Evolutionary conservation across 345 rosid species (phyloP), one percentile per base, ranked within the genome.

Genomic region (Salix purpurea): DNA sequence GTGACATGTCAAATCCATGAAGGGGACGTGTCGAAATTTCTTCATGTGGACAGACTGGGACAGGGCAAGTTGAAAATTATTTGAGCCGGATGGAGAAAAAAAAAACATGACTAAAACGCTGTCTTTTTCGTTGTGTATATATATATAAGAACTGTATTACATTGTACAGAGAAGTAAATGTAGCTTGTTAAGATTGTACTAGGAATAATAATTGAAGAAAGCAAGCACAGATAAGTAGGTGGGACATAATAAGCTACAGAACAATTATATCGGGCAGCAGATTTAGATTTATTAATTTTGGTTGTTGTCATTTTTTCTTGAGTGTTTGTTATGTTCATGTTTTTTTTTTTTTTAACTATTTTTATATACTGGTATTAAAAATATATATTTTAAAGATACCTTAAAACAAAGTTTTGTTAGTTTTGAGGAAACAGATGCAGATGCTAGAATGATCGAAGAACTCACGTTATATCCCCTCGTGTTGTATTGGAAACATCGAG

Each of bases 21-120:
- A 13, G 50, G 50, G 0, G 16, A 44, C 5, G 50, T 12, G 16
- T 11, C 50, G 3, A 44, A 1, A 44, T 11, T 13, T 44, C 15
- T 44, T 44, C 0, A 44, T 1, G 13, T 2, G 50, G 50, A 44
- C 50, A 44, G 50, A 13, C 16, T 54, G 4, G 26, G 39, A 36
- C n/a, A 11, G 56, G 74, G 75, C 70, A 77, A 62, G 54, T 37
- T 58, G 81, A 78, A 75, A 80, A 77, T 3, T 82, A 82, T 82
- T 75, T 18, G 52, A 69, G 80, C 78, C 76, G 9, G 0, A 61
- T 39, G 68, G 48, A 16, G 39, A n/a, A 0, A 67, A 44, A 34
- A 4, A 30, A 65, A 67, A 56, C 32, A 30, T 2, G 4, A 30
- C 32, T 0, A 60, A 75, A 68, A 28, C 1, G 1, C 21, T 46